Evolutionary conservation across 768 basidiomycete genomes (phyloP).

Genomic region (Hemileccinum rubropunctum): DNA sequence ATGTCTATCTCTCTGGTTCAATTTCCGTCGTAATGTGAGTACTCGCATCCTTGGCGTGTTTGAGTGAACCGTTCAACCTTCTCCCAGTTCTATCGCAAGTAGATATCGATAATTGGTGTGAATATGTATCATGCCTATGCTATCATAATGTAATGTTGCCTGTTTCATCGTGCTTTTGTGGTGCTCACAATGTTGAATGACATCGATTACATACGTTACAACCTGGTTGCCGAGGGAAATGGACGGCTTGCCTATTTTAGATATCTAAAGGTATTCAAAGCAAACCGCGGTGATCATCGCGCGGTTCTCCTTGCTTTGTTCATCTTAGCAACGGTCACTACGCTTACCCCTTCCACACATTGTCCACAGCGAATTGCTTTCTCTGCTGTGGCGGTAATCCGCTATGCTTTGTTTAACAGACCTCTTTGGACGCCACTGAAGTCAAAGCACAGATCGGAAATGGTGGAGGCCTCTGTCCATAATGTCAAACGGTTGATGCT

Average conservation of each 20-base stretch:
- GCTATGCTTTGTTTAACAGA: conserved; percentile 20
- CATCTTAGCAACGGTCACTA: conserved; percentile 10
- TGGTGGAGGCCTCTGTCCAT: conserved; percentile 4
- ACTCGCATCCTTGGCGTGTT: conserved; percentile 2
- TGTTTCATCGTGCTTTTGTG: conserved; percentile 7
- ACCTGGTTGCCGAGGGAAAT: conserved; percentile 7
- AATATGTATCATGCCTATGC: conserved; percentile 19
- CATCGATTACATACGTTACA: conserved; percentile 1
- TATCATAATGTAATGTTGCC: conserved; percentile 31
- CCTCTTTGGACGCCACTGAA: conserved; percentile 8
- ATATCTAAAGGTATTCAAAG: conserved; percentile 2
- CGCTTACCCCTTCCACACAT: background rate
- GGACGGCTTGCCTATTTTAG: conserved; percentile 16
- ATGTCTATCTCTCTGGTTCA: conserved; percentile 94
- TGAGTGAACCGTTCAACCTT: conserved; percentile 14
- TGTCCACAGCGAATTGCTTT: conserved; percentile 8
- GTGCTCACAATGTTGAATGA: conserved; percentile 18
- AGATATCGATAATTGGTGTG: conserved; percentile 24
- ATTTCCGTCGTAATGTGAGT: conserved; percentile 90
- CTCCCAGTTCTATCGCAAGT: conserved; percentile 79
- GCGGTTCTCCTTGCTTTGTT: conserved; percentile 22
- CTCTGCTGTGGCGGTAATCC: conserved; percentile 15
- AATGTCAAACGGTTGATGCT: conserved; percentile 8
- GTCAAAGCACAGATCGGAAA: conserved; percentile 16
- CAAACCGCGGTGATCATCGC: background rate